phyloP scores from a whole-genome alignment of 768 basidiomycete genomes.

The Porpolomopsis calyptriformis region DNA sequence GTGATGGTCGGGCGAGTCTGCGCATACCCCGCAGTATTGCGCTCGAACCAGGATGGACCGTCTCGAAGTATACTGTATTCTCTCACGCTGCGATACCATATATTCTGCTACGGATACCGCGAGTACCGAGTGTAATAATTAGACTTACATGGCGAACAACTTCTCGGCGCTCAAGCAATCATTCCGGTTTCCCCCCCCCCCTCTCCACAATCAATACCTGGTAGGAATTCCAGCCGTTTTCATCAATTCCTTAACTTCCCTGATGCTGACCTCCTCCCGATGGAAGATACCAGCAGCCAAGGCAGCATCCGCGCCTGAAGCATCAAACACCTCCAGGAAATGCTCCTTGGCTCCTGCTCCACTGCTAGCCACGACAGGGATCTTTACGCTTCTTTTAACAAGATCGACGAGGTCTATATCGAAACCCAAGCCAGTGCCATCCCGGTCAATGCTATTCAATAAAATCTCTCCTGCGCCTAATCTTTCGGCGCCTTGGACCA shows the following conservation, averaged over 20 bases:
- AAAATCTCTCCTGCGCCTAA: constrained; percentile 94
- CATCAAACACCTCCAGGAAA: constrained; percentile 78
- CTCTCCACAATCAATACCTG: too few relatives aligned
- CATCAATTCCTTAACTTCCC: constrained; percentile 63
- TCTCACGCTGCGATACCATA: too few relatives aligned
- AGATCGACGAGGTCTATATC: constrained; percentile 75
- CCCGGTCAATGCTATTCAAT: constrained; percentile 92
- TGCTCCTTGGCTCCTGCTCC: constrained; percentile 79
- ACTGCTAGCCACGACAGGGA: constrained; percentile 92
- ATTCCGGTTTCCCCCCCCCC: too few relatives aligned
- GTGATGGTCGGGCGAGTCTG: constrained; percentile 2
- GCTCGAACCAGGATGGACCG: too few relatives aligned
- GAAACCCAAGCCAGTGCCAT: constrained; percentile 88
- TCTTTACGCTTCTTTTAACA: constrained; percentile 64
- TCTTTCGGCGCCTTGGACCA: constrained; percentile 81
- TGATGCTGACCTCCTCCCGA: constrained; percentile 74
- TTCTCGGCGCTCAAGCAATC: too few relatives aligned
- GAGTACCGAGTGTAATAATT: too few relatives aligned
- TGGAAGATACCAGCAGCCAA: constrained; percentile 98
- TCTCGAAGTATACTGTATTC: too few relatives aligned
- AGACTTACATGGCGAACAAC: too few relatives aligned
- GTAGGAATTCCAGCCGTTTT: constrained; percentile 39
- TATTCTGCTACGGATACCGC: too few relatives aligned
- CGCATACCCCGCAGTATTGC: not conserved
- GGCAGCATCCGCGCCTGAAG: constrained; percentile 79